phyloP scores from a whole-genome alignment of 345 rosid species.

The Bruguiera sexangula region DNA sequence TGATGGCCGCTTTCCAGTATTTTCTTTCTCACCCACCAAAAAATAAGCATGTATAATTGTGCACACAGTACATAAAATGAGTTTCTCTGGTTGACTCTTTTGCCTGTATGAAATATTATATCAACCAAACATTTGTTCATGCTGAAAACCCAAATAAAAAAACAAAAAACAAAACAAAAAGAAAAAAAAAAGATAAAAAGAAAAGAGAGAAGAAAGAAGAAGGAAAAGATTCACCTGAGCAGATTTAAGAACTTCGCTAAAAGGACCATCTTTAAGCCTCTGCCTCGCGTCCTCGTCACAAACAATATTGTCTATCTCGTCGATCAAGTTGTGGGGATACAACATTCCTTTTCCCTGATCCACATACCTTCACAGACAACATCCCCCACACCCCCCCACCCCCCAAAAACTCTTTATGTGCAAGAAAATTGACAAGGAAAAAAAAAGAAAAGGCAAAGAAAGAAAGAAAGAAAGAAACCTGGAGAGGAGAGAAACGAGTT shows the following conservation, averaged over 20 bases:
- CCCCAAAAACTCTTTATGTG: too few relatives aligned
- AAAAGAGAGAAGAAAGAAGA: too few relatives aligned
- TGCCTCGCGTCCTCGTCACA: slow-evolving; percentile 49
- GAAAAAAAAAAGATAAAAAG: too few relatives aligned
- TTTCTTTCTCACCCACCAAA: too few relatives aligned
- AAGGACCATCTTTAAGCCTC: slow-evolving; percentile 57
- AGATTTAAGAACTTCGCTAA: slow-evolving; percentile 68
- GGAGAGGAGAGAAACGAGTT: slow-evolving; percentile 88
- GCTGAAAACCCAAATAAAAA: too few relatives aligned
- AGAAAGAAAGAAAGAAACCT: slow-evolving; percentile 39
- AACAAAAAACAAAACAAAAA: not conserved
- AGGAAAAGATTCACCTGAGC: slow-evolving; percentile 51
- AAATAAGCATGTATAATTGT: too few relatives aligned
- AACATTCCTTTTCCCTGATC: slow-evolving; percentile 88
- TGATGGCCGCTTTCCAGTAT: too few relatives aligned
- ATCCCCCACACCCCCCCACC: too few relatives aligned
- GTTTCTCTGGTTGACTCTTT: too few relatives aligned
- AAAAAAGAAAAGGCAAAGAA: not conserved
- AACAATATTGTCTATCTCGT: slow-evolving; percentile 62
- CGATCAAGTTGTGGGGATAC: slow-evolving; percentile 84
- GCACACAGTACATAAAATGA: too few relatives aligned
- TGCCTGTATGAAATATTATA: not conserved
- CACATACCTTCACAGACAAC: slow-evolving; percentile 56
- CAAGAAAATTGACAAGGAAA: too few relatives aligned
- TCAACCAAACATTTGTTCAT: not conserved